Conservation (phyloP, 495 filamentous ascomycete species). For the Pseudotulostoma volvatum region DNA sequence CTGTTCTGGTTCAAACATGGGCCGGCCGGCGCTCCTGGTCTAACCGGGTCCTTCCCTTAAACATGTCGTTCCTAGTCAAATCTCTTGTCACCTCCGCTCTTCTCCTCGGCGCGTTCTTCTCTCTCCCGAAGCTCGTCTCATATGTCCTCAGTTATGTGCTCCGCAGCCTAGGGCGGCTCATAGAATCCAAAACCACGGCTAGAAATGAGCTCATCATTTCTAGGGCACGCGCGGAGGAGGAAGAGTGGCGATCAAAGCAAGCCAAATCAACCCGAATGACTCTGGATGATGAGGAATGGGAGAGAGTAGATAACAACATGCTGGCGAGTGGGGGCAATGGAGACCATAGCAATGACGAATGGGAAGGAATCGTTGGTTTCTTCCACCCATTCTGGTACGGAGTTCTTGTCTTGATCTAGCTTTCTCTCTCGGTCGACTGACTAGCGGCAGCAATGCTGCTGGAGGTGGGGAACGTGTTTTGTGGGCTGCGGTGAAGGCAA, state of each 20-base stretch:
- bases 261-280: constrained; percentile 16
- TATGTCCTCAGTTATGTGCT: constrained; percentile 22
- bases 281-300: constrained; percentile 53
- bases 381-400: constrained; percentile 89
- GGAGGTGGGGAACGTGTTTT: constrained; percentile 92
- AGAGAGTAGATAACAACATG: constrained; percentile 47
- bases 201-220: constrained; percentile 45
- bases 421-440: constrained; percentile 1
- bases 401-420: too few species aligned
- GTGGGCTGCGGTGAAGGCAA: constrained; percentile 88
- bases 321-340: constrained; percentile 36
- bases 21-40: too few species aligned
- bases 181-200: constrained; percentile 49
- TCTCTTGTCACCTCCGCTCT: constrained; percentile 18
- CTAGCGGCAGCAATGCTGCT: constrained; percentile 60
- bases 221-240: constrained; percentile 42
- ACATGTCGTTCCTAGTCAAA: constrained; percentile 25
- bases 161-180: constrained; percentile 42
- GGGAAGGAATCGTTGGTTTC: constrained; percentile 80
- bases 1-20: constrained; percentile 1
- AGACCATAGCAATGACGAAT: constrained; percentile 37
- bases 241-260: constrained; percentile 28
- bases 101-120: constrained; percentile 19
- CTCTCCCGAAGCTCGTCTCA: constrained; percentile 23
- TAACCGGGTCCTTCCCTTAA: constrained; percentile 1